Base-by-base conservation (phyloP, 805 yeast genomes). In the Yamadazyma takamatsuzukensis region DNA sequence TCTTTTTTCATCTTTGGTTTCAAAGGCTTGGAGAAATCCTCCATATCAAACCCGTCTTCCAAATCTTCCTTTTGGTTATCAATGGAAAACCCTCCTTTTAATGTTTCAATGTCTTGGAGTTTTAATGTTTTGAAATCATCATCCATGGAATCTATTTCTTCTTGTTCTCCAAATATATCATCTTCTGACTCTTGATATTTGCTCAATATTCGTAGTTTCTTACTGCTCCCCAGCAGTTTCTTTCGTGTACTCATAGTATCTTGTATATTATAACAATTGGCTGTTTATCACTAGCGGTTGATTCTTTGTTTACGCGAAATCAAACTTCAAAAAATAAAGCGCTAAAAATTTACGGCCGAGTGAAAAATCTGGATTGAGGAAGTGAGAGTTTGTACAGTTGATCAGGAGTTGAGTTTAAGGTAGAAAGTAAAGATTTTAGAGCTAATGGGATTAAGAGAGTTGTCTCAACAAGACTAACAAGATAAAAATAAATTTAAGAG, bases 151-250 rank as follows among this genome's bases (percentile, higher is more conserved):
- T 44, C 24, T 42, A 36, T 12, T 38, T 27, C 37, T 22, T 45
- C 53, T 31, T 44, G 45, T n/a, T 49, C 43, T 9, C 57, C 60
- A 41, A 57, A 52, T 10, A 54, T 50, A 30, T 53, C 55, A 26
- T 54, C 61, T 28, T 36, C 37, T n/a, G 25, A 24, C 15, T 45
- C 49, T 24, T 49, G 54, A 36, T 37, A 56, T 30, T 37, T 45
- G 26, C 43, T 44, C 11, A 56, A 47, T 12, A 55, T 32, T 49
- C 59, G 18, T 33, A 33, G 18, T 19, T 36, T 32, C 27, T 7
- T 23, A 13, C 26, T 23, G 9, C n/a, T n/a, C n/a, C n/a, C n/a
- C n/a, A n/a, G n/a, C n/a, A n/a, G n/a, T n/a, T n/a, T n/a, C n/a
- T n/a, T n/a, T n/a, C n/a, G n/a, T n/a, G n/a, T n/a, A n/a, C n/a